These are phyloP conservation scores for Abelmoschus esculentus DNA, from an alignment of 345 rosid species.

Conservation along the genomic window DNA sequence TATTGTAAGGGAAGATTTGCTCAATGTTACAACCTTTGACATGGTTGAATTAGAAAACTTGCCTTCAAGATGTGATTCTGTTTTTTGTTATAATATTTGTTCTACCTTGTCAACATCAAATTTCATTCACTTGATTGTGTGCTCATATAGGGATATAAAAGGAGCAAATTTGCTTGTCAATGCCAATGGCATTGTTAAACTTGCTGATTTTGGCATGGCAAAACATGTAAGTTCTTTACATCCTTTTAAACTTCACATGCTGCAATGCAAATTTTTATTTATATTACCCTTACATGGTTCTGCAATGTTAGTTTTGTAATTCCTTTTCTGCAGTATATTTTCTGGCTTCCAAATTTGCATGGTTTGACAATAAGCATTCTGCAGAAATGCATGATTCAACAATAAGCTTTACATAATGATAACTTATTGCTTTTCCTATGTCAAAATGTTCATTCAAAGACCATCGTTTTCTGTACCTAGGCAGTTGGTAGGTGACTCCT, in stretches of 20 bases:
- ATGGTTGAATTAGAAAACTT: neutral
- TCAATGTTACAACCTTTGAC: neutral
- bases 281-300: neutral
- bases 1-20: neutral
- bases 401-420: neutral
- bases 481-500: neutral
- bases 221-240: constrained; percentile 45
- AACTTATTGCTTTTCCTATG: neutral
- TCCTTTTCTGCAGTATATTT: neutral
- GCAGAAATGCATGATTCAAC: neutral
- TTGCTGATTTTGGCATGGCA: constrained; percentile 80
- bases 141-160: constrained; percentile 54
- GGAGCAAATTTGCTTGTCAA: constrained; percentile 76
- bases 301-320: neutral
- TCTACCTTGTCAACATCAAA: neutral
- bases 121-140: constrained; percentile 13
- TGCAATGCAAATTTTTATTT: neutral
- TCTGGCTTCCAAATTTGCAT: neutral
- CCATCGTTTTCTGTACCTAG: neutral
- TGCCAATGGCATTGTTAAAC: constrained; percentile 50
- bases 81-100: neutral
- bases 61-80: neutral
- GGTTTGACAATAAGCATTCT: neutral
- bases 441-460: neutral
- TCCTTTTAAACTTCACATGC: neutral